Evolutionary conservation across 306 rosid species (phyloP).

Genomic region (Quercus dentata): DNA sequence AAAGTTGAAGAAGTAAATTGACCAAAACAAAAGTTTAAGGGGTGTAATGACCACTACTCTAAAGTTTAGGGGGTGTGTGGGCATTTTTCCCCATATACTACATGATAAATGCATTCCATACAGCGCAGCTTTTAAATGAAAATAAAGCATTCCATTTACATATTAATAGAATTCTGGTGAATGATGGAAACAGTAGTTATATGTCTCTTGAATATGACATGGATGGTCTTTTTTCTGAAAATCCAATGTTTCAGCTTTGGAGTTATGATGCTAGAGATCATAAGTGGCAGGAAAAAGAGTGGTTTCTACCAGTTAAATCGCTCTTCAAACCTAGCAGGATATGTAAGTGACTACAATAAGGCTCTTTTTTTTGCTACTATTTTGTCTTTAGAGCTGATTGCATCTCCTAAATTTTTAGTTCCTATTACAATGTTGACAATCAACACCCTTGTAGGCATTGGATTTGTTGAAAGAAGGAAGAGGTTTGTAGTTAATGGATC

Average conservation of each 20-base stretch:
- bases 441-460: neutral
- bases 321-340: constrained; percentile 2
- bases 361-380: neutral
- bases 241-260: constrained; percentile 18
- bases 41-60: no score
- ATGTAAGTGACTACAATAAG: constrained; percentile 4
- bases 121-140: neutral
- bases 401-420: neutral
- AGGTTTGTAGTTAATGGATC: constrained; percentile 19
- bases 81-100: neutral
- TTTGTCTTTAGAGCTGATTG: neutral
- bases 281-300: constrained; percentile 12
- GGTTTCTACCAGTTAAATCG: neutral
- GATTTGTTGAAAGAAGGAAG: neutral
- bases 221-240: constrained; percentile 2
- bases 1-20: no score
- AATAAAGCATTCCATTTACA: neutral
- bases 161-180: no score
- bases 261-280: constrained; percentile 13
- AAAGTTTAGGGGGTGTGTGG: no score
- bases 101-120: neutral
- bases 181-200: neutral
- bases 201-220: constrained; percentile 19
- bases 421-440: neutral
- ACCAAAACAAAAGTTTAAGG: no score